Evolutionary conservation across 2,329 filamentous ascomycete genomes (phyloP).

Genomic region (Chrysosporium keratinophilum): DNA sequence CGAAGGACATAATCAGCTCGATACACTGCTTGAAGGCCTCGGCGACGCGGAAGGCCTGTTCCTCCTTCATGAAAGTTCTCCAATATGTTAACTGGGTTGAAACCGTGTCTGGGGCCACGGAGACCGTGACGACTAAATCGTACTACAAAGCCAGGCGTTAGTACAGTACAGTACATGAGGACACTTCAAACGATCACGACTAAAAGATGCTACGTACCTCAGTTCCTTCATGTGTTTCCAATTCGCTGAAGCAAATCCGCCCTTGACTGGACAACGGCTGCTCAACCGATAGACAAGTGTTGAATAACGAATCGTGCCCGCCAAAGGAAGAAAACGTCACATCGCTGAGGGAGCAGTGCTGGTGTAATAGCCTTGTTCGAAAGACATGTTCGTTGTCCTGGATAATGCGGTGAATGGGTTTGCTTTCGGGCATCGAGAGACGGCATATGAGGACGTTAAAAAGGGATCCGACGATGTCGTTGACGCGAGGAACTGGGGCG

Average conservation of each 20-base stretch:
- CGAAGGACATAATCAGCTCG: neutral
- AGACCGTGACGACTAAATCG: conserved; percentile 12
- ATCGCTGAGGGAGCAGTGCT: conserved; percentile 12
- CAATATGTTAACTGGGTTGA: conserved; percentile 12
- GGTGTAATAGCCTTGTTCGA: conserved; percentile 5
- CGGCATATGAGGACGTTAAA: conserved; percentile 14
- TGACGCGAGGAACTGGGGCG: conserved; percentile 27
- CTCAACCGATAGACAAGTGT: conserved; percentile 15
- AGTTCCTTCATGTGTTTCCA: conserved; percentile 13
- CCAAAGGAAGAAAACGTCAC: conserved; percentile 1
- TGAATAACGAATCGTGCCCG: conserved; percentile 7
- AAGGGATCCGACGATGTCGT: conserved; percentile 29
- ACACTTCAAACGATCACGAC: neutral
- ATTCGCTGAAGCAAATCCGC: conserved; percentile 6
- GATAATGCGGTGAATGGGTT: neutral
- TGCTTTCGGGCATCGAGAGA: neutral
- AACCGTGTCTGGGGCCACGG: conserved; percentile 3
- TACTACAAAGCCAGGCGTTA: conserved; percentile 10
- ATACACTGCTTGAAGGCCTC: conserved; percentile 2
- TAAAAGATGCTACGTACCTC: conserved; percentile 8
- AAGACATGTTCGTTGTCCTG: conserved; percentile 6
- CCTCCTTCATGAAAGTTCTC: conserved; percentile 2
- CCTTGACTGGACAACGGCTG: conserved; percentile 11
- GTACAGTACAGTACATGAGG: no score
- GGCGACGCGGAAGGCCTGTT: neutral